phyloP scores from a whole-genome alignment of 768 basidiomycete genomes.

The Clavaria fumosa region DNA sequence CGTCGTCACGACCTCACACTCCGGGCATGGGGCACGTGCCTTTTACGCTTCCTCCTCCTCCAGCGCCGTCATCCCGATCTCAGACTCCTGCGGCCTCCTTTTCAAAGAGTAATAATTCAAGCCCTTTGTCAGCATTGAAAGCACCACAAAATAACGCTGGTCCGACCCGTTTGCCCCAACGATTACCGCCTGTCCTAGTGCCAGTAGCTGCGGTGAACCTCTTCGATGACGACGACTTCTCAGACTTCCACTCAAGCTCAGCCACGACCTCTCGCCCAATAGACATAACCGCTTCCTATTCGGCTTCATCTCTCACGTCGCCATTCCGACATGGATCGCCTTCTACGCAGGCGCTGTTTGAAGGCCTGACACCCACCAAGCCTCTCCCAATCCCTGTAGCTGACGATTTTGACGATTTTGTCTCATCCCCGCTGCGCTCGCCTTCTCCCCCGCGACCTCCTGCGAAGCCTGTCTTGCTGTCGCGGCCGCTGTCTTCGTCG shows the following conservation, averaged over 20 bases:
- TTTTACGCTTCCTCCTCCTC: constrained; percentile 12
- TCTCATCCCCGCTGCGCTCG: constrained; percentile 25
- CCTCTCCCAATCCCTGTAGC: constrained; percentile 13
- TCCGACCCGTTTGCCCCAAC: background rate
- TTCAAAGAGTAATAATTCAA: too few species aligned
- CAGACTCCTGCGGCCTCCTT: constrained; percentile 8
- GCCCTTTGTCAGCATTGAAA: too few species aligned
- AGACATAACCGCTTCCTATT: constrained; percentile 11
- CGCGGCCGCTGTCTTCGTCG: constrained; percentile 8
- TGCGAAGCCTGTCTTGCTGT: constrained; percentile 15
- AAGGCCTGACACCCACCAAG: too few species aligned
- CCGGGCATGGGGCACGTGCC: background rate
- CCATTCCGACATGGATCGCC: constrained; percentile 4
- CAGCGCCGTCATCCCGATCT: constrained; percentile 8
- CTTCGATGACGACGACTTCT: constrained; percentile 37
- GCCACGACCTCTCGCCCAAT: constrained; percentile 10
- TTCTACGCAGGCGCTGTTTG: too few species aligned
- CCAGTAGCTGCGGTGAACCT: background rate
- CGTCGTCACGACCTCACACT: background rate
- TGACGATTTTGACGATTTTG: constrained; percentile 36
- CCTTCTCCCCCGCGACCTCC: constrained; percentile 33
- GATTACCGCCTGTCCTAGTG: background rate
- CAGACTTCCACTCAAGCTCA: constrained; percentile 28
- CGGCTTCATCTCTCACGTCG: constrained; percentile 8
- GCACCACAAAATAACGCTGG: too few species aligned